Conservation (phyloP, 176 grass and related monocot species). For the Aegilops umbellulata region DNA sequence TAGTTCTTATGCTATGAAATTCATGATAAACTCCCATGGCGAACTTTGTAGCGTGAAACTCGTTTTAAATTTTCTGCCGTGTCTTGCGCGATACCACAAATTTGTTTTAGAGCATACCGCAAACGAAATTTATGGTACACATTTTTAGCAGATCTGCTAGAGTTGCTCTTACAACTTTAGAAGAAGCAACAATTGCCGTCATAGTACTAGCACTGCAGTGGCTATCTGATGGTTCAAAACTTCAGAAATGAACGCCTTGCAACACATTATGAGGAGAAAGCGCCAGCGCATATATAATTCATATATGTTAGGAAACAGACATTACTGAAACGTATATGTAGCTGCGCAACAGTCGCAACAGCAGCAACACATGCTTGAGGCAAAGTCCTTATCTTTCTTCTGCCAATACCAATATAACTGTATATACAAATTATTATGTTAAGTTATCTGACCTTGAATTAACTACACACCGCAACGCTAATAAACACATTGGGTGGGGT, state of each 20-base stretch:
- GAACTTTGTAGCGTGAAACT: too few relatives aligned
- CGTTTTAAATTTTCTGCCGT: too few relatives aligned
- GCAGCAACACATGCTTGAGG: background rate
- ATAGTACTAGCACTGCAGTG: background rate
- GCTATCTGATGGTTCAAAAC: background rate
- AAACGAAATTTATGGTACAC: too few relatives aligned
- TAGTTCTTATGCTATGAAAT: too few relatives aligned
- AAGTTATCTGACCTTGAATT: background rate
- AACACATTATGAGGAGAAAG: background rate
- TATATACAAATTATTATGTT: conserved; percentile 33
- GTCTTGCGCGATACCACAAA: too few relatives aligned
- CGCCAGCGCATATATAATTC: too few relatives aligned
- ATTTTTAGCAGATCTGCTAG: too few relatives aligned
- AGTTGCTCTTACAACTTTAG: too few relatives aligned
- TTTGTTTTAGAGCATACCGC: too few relatives aligned
- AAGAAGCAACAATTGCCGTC: too few relatives aligned
- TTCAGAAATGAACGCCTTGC: background rate
- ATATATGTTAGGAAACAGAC: background rate
- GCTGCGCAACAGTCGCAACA: background rate
- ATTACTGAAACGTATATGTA: background rate
- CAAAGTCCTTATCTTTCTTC: background rate
- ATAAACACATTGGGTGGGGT: conserved; percentile 50
- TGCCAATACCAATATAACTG: conserved; percentile 19
- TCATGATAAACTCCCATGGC: too few relatives aligned
- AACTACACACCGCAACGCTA: conserved; percentile 48